These are phyloP conservation scores for Microascus cirrosus DNA, from an alignment of 2,329 filamentous ascomycete species.

Conservation along the genomic window DNA sequence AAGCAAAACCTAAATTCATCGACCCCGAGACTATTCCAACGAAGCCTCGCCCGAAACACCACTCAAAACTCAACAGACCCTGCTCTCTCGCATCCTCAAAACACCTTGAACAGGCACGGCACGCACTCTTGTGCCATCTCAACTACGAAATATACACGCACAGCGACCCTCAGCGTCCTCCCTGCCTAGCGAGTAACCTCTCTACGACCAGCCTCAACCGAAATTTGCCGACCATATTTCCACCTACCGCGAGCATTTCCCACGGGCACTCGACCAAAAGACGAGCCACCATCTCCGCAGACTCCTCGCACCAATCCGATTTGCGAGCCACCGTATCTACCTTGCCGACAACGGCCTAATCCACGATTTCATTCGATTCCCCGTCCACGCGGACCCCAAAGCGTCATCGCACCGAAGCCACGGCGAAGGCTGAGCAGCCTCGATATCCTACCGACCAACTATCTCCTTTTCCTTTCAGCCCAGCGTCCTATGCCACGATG, in stretches of 20 bases:
- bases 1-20: not conserved
- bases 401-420: not conserved
- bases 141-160: not conserved
- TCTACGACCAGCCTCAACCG: not conserved
- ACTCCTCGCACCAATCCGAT: not conserved
- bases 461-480: not conserved
- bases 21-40: not conserved
- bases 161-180: not conserved
- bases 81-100: not conserved
- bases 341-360: not conserved
- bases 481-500: slow-evolving; percentile 21
- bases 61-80: not conserved
- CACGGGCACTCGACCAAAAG: not conserved
- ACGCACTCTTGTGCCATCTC: not conserved
- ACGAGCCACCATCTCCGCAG: not conserved
- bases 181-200: not conserved
- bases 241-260: not conserved
- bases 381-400: not conserved
- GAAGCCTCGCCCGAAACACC: not conserved
- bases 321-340: not conserved
- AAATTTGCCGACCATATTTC: not conserved
- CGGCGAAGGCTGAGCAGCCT: not conserved
- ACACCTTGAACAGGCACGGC: not conserved
- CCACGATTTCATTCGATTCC: not conserved
- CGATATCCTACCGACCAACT: not conserved